These are phyloP conservation scores for Cornus kousa DNA, from an alignment of 148 eudicot species.

Conservation along the genomic window DNA sequence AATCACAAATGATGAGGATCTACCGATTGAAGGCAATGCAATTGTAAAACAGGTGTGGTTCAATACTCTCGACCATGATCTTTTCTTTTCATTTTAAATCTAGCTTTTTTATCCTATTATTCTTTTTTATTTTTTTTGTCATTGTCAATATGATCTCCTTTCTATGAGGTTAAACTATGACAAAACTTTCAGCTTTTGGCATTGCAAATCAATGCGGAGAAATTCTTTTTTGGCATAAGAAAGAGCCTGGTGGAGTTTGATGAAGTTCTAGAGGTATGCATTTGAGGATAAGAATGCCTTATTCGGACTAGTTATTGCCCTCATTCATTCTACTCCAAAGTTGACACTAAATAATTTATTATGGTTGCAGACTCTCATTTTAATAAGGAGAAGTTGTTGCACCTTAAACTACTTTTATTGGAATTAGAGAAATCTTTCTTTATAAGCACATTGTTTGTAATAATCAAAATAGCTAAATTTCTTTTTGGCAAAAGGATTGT, in stretches of 20 bases:
- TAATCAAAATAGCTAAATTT: neutral
- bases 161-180: neutral
- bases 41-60: constrained; percentile 73
- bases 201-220: constrained; percentile 87
- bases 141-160: neutral
- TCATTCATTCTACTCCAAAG: neutral
- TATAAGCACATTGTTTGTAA: neutral
- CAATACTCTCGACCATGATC: neutral
- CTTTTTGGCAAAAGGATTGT: neutral
- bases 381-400: neutral
- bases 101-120: neutral
- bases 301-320: neutral
- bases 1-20: constrained; percentile 74
- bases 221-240: constrained; percentile 77
- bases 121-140: neutral
- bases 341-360: neutral
- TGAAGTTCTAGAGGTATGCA: constrained; percentile 96
- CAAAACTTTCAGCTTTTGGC: constrained; percentile 61
- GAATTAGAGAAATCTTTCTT: neutral
- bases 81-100: constrained; percentile 1
- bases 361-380: neutral
- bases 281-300: constrained; percentile 1
- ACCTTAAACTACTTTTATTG: neutral
- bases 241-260: constrained; percentile 97
- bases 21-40: constrained; percentile 80